Evolutionary conservation across 495 filamentous ascomycete species (phyloP).

Genomic region (Neurospora sp.): DNA sequence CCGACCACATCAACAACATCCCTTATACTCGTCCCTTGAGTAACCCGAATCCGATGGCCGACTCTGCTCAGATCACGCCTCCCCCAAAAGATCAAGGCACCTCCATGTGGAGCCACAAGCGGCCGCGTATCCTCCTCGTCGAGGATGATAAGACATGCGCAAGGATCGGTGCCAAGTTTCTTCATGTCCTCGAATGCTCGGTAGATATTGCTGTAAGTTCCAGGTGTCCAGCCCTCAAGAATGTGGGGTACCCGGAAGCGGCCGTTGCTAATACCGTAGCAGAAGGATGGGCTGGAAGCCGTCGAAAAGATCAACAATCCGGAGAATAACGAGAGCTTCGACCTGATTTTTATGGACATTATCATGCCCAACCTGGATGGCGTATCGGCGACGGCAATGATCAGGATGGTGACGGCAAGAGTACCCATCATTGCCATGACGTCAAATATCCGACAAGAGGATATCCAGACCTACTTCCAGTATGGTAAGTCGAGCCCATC

Average conservation of each 20-base stretch:
- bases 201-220: constrained; percentile 84
- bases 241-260: neutral
- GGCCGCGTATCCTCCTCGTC: constrained; percentile 80
- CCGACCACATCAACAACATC: constrained; percentile 87
- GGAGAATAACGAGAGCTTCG: constrained; percentile 59
- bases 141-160: constrained; percentile 94
- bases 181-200: constrained; percentile 75
- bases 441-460: constrained; percentile 92
- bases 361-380: constrained; percentile 97
- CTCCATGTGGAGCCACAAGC: constrained; percentile 57
- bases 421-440: constrained; percentile 98
- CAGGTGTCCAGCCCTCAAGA: neutral
- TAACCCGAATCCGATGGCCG: constrained; percentile 20
- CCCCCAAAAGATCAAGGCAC: constrained; percentile 22
- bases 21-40: constrained; percentile 55
- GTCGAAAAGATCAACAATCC: constrained; percentile 75
- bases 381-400: constrained; percentile 86
- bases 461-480: constrained; percentile 94
- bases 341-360: constrained; percentile 97
- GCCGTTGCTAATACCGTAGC: neutral
- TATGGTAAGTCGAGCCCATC: constrained; percentile 57
- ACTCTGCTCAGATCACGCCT: constrained; percentile 15
- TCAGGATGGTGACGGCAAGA: constrained; percentile 72
- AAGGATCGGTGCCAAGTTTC: constrained; percentile 87
- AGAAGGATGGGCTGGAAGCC: constrained; percentile 72